Evolutionary conservation across 345 rosid species (phyloP), one percentile per base, ranked within the genome.

Genomic region (Gossypium anomalum): DNA sequence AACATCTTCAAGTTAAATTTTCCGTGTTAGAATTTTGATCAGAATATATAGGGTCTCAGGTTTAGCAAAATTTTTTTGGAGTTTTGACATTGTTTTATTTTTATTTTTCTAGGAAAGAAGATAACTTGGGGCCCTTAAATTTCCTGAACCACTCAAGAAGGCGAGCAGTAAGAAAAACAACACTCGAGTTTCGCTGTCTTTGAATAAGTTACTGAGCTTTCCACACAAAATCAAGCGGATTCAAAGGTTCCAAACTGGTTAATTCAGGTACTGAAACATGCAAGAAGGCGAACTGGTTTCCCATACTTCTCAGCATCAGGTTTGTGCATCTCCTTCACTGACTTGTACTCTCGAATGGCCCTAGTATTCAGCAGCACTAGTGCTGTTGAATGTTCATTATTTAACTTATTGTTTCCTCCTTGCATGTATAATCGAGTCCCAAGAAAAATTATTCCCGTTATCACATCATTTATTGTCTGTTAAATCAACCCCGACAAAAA

Each of bases 381-480:
- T 10, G 87, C 85, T 3, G 89, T 87, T 2, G 85, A 67, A 22
- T 70, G 53, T 64, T 61, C 74, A 9, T 71, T 56, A 4, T 22
- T 72, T 27, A 73, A 76, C 56, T 77, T 56, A 2, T 70, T 15
- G 17, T 60, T 53, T 17, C 55, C 74, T 43, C 56, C 60, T 63
- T 67, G 70, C 86, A 86, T 85, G 82, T 87, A 87, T 47, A 82
- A 27, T 64, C 86, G 80, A 64, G 81, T 73, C 9, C 87, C 89
- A 1, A 80, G 70, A 82, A 85, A 84, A 71, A 87, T 78, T 56
- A 68, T 66, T 2, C 89, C 89, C 8, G 82, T 49, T 2, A 86
- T 82, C 16, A 86, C 86, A 78, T 87, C 91, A 55, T 87, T 86
- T 70, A 87, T 65, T 2, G 88, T 86, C 88, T 87, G 83, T 61